Evolutionary conservation across 441 rosid genomes (phyloP), one percentile per base, ranked within the genome.

Genomic region (Croton laevigatus): DNA sequence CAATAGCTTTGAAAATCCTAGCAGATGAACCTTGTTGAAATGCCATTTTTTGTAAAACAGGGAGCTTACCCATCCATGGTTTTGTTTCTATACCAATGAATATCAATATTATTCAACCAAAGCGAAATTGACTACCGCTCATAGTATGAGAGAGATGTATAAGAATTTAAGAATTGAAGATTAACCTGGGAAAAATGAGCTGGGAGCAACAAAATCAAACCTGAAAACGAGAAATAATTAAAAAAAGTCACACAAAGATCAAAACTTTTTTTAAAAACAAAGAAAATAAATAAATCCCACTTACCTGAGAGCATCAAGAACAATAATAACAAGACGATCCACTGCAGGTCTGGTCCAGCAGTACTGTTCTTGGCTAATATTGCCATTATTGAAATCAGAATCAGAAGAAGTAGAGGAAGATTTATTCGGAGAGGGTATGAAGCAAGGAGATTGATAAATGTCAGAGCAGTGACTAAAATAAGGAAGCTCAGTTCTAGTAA

Each of bases 401-500:
- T 60, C 65, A 17, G 48, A 37, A 38, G 7, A 4, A 48, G 42
- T 59, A 23, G 62, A 23, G 59, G 70, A 57, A 12, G 69, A 62
- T 6, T 36, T 42, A 57, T 65, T 52, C 19, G 61, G 72, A 37
- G 73, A 2, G 48, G 37, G 32, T 37, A 60, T 60, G 63, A 75
- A 71, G 82, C 98, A 91, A 67, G 97, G 88, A 76, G 97, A 93
- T 3, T 69, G 78, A 60, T 84, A 84, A 32, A 84, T 79, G 75
- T 93, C 98, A 67, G 94, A 83, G 86, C 90, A 83, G 59, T 81
- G 72, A 80, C 94, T 89, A 80, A 73, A 83, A 66, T 83, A 78
- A 23, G 98, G 96, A 70, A 90, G 99, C 81, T 96, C 99, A 0
- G 98, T 93, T 78, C 99, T 87, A 60, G 99, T 93, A 13, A 96